phyloP scores from a whole-genome alignment of 176 grass and related monocot genomes.

The Oryza glaberrima region DNA sequence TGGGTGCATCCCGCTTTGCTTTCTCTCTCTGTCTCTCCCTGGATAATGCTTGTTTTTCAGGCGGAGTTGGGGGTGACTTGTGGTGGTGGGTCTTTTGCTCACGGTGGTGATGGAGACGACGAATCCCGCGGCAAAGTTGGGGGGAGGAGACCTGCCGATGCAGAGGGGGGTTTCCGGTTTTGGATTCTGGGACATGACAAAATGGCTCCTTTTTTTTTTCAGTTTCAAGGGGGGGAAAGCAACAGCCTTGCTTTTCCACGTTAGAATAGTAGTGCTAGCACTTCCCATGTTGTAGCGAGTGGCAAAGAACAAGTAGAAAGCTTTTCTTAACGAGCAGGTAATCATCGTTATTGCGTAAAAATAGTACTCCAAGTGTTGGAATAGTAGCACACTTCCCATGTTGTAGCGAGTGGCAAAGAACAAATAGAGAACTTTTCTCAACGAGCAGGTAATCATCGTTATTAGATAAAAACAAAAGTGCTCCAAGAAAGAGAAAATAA shows the following conservation, averaged over 20 bases:
- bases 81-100: background rate
- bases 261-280: background rate
- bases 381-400: no score
- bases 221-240: background rate
- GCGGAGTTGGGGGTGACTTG: background rate
- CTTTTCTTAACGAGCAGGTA: background rate
- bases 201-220: background rate
- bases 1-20: background rate
- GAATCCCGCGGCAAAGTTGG: background rate
- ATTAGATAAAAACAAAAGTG: no score
- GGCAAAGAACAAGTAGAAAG: background rate
- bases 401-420: background rate
- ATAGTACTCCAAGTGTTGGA: background rate
- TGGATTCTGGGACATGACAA: background rate
- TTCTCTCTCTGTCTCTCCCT: background rate
- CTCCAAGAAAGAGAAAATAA: no score
- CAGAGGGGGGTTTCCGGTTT: background rate
- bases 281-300: background rate
- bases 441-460: background rate
- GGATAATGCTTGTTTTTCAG: conserved; percentile 4
- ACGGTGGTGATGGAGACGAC: no score
- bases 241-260: background rate
- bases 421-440: background rate
- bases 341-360: no score
- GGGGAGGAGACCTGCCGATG: background rate